Evolutionary conservation across 768 basidiomycete species (phyloP).

Genomic region (Leccinum arenicola): DNA sequence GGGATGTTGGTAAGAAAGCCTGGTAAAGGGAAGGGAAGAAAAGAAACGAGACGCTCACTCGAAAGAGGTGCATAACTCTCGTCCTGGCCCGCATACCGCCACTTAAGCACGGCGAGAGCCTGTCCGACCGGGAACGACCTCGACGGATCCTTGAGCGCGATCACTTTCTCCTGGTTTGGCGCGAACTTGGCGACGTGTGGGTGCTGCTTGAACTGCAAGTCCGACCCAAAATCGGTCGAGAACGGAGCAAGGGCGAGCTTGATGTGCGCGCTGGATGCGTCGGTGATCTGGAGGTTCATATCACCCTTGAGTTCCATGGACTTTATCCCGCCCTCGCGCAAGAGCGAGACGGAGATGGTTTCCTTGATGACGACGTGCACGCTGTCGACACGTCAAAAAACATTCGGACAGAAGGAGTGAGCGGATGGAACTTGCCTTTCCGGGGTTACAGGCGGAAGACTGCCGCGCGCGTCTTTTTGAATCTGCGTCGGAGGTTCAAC

Average conservation of each 20-base stretch:
- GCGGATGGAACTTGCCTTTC: constrained; percentile 54
- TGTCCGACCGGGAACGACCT: constrained; percentile 87
- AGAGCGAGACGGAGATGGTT: constrained; percentile 71
- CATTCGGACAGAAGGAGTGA: not conserved
- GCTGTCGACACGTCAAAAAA: constrained; percentile 38
- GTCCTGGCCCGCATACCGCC: constrained; percentile 89
- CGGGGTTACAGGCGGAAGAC: constrained; percentile 69
- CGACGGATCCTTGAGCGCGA: constrained; percentile 82
- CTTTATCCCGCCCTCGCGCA: constrained; percentile 89
- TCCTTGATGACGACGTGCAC: constrained; percentile 88
- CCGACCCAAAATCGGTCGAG: constrained; percentile 57
- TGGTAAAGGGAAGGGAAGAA: not conserved
- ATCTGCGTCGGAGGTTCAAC: constrained; percentile 43
- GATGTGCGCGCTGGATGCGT: constrained; percentile 69
- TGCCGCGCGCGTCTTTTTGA: constrained; percentile 54
- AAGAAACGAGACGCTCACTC: constrained; percentile 49
- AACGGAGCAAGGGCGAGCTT: constrained; percentile 61
- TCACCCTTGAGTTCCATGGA: constrained; percentile 93
- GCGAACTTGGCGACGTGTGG: constrained; percentile 89
- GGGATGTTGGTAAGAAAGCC: too few species aligned
- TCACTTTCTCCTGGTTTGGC: constrained; percentile 59
- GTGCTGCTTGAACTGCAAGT: constrained; percentile 94
- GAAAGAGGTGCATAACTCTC: constrained; percentile 90
- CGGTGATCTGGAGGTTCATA: constrained; percentile 87
- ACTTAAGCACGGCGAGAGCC: constrained; percentile 84